Evolutionary conservation across 2,329 filamentous ascomycete species (phyloP).

Genomic region (Sporothrix globosa): DNA sequence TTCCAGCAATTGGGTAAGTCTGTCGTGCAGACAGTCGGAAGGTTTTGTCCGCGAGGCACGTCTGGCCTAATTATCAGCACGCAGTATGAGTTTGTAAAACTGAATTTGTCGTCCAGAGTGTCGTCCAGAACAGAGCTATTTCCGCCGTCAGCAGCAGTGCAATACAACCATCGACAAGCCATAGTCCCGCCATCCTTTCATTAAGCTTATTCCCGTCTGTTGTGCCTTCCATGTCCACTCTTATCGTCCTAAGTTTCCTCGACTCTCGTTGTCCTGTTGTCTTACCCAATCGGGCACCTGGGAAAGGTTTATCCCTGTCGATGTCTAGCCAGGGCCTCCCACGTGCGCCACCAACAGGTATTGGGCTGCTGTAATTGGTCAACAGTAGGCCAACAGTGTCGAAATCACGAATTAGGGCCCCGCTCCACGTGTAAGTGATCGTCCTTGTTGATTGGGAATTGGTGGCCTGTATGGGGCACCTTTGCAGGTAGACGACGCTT

Average conservation of each 20-base stretch:
- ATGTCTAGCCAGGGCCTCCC: background rate
- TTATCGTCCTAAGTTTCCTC: too few relatives aligned
- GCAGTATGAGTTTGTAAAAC: too few relatives aligned
- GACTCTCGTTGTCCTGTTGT: background rate
- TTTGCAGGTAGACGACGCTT: background rate
- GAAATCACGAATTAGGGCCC: background rate
- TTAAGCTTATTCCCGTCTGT: constrained; percentile 19
- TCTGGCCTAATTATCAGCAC: too few relatives aligned
- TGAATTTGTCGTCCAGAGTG: too few relatives aligned
- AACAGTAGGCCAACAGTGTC: background rate
- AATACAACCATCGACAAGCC: too few relatives aligned
- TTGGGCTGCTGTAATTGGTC: background rate
- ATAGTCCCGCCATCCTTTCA: background rate
- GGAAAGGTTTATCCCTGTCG: constrained; percentile 20
- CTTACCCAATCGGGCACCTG: constrained; percentile 15
- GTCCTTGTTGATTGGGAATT: constrained; percentile 12
- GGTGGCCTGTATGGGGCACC: background rate
- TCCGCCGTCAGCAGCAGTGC: background rate
- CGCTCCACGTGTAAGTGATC: constrained; percentile 26
- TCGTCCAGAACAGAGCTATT: background rate
- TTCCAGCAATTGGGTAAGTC: background rate
- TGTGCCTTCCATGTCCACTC: too few relatives aligned
- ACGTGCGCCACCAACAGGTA: constrained; percentile 10
- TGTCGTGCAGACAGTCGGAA: background rate
- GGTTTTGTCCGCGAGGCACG: background rate